These are phyloP conservation scores for Tricholoma flavovirens DNA, from an alignment of 768 basidiomycete genomes.

Conservation along the genomic window DNA sequence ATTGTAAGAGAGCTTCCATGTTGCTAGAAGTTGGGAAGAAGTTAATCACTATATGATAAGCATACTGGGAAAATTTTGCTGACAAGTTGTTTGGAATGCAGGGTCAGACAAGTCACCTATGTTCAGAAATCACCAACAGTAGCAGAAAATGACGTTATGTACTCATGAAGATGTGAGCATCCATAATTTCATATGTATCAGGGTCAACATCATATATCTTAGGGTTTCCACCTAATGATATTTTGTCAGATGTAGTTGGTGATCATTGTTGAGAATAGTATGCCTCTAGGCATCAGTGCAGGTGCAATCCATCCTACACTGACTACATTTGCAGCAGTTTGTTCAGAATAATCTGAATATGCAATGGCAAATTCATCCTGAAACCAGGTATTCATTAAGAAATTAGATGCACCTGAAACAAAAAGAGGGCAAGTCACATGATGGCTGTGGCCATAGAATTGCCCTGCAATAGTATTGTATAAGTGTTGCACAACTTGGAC, in stretches of 20 bases:
- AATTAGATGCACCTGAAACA: too few species aligned
- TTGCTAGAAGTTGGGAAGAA: slow-evolving; percentile 25
- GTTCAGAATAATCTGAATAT: slow-evolving; percentile 49
- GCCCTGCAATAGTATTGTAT: slow-evolving; percentile 49
- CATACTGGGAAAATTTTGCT: slow-evolving; percentile 10
- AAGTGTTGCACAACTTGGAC: slow-evolving; percentile 59
- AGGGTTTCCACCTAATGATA: slow-evolving; percentile 47
- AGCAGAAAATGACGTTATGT: too few species aligned
- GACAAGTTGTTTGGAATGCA: slow-evolving; percentile 42
- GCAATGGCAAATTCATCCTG: slow-evolving; percentile 57
- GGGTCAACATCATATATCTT: slow-evolving; percentile 61
- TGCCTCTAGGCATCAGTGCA: slow-evolving; percentile 53
- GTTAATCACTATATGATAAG: not conserved
- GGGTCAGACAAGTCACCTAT: slow-evolving; percentile 38
- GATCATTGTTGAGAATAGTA: slow-evolving; percentile 8
- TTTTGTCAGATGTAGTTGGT: not conserved
- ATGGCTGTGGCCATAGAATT: slow-evolving; percentile 61
- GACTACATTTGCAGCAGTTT: slow-evolving; percentile 38
- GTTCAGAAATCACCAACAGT: too few species aligned
- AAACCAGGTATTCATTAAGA: not conserved
- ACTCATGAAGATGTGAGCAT: slow-evolving; percentile 47
- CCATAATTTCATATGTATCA: slow-evolving; percentile 62
- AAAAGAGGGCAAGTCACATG: too few species aligned
- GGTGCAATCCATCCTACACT: slow-evolving; percentile 49
- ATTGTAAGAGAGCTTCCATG: slow-evolving; percentile 53